These are phyloP conservation scores for Cyclotella cryptica DNA, from an alignment of 108 stramenopile genomes.

Conservation along the genomic window DNA sequence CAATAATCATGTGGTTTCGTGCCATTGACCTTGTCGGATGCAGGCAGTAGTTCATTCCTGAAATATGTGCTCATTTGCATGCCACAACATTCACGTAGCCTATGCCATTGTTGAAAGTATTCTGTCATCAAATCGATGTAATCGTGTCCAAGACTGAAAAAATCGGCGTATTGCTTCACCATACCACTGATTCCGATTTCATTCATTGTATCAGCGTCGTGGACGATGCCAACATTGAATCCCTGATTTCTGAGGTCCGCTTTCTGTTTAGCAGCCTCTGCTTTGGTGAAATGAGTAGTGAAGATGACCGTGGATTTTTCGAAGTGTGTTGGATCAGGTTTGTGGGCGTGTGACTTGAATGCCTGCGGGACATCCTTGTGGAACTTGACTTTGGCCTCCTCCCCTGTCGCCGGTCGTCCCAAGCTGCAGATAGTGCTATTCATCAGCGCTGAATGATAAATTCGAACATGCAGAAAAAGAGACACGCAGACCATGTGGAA, in stretches of 20 bases:
- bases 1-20: background rate
- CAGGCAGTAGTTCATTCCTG: slow-evolving; percentile 5
- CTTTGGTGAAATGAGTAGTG: background rate
- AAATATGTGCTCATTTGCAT: slow-evolving; percentile 19
- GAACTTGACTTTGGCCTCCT: background rate
- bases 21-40: background rate
- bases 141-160: background rate
- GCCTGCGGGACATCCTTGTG: slow-evolving; percentile 1
- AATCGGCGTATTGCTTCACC: background rate
- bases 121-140: slow-evolving; percentile 3
- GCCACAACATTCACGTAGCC: slow-evolving; percentile 13
- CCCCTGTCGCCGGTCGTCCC: background rate
- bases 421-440: slow-evolving; percentile 6
- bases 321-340: background rate
- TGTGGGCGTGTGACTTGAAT: background rate
- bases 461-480: slow-evolving; percentile 18
- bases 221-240: background rate
- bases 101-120: slow-evolving; percentile 10
- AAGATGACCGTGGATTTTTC: background rate
- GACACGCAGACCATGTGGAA: slow-evolving; percentile 17
- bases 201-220: background rate
- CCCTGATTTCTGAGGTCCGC: background rate
- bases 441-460: background rate
- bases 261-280: background rate
- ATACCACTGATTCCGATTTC: slow-evolving; percentile 6